A percentile compares a stretch with the other conserved stretches of the same genome.
Conservation (phyloP, 2,329 filamentous ascomycete species). For the Colletotrichum eremochloae region DNA sequence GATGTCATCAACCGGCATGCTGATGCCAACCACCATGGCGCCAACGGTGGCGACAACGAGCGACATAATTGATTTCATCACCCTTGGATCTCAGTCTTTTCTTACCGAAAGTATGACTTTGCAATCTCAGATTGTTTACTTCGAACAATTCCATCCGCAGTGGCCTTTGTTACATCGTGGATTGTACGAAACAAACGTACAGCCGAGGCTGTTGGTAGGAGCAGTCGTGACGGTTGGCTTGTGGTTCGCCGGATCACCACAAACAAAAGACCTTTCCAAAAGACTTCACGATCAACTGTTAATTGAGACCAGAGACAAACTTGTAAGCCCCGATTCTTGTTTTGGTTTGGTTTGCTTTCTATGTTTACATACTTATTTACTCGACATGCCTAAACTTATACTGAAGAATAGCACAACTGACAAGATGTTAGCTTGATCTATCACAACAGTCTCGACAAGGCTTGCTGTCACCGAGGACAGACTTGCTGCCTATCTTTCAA, state of each 20-base stretch:
- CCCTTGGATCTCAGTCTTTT: background rate
- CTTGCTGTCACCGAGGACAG: slow-evolving; percentile 13
- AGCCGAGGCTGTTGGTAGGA: slow-evolving; percentile 19
- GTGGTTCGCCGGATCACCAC: slow-evolving; percentile 23
- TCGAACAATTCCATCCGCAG: slow-evolving; percentile 27
- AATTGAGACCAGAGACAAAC: slow-evolving; percentile 20
- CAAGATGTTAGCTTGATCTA: slow-evolving; percentile 9
- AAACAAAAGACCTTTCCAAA: slow-evolving; percentile 1
- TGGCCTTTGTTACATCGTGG: slow-evolving; percentile 36
- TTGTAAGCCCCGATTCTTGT: slow-evolving; percentile 4
- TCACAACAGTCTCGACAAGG: slow-evolving; percentile 27
- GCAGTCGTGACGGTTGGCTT: slow-evolving; percentile 29
- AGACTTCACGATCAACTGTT: slow-evolving; percentile 27
- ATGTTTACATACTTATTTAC: no score
- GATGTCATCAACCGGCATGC: slow-evolving; percentile 12
- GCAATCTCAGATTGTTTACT: slow-evolving; percentile 28
- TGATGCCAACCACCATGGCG: slow-evolving; percentile 8
- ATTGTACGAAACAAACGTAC: slow-evolving; percentile 12
- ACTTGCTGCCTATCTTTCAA: slow-evolving; percentile 30
- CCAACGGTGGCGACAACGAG: background rate
- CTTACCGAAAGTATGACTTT: slow-evolving; percentile 16
- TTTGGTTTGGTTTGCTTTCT: background rate
- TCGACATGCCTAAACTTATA: background rate
- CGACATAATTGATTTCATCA: slow-evolving; percentile 20
- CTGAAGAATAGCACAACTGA: background rate